Conservation (phyloP, 306 rosid species). For the Psophocarpus tetragonolobus region DNA sequence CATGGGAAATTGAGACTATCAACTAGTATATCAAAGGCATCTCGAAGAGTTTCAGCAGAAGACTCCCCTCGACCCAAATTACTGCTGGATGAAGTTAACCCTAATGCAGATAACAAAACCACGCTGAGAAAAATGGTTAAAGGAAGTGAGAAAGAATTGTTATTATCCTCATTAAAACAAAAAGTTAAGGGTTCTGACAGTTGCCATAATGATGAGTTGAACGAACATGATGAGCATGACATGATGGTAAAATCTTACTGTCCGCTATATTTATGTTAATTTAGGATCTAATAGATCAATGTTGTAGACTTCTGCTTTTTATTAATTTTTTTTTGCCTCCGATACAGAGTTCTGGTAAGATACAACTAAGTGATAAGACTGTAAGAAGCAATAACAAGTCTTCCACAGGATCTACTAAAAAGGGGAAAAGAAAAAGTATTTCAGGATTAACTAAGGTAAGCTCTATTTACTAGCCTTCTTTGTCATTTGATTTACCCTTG, state of each 20-base stretch:
- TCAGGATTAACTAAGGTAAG: constrained; percentile 75
- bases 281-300: constrained; percentile 17
- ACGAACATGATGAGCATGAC: constrained; percentile 56
- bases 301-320: constrained; percentile 26
- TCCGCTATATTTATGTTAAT: constrained; percentile 25
- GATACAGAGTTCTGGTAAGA: constrained; percentile 60
- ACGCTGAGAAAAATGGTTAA: constrained; percentile 49
- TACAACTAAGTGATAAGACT: constrained; percentile 46
- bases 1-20: constrained; percentile 51
- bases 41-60: constrained; percentile 44
- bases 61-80: constrained; percentile 39
- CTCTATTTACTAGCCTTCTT: constrained; percentile 25
- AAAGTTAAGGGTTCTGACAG: constrained; percentile 52
- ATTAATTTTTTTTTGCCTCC: neutral
- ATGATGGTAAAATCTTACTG: constrained; percentile 47
- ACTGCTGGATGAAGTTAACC: constrained; percentile 36
- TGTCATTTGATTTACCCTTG: constrained; percentile 3
- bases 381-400: constrained; percentile 48
- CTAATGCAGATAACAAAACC: constrained; percentile 44
- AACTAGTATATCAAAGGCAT: constrained; percentile 49
- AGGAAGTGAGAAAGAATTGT: constrained; percentile 49
- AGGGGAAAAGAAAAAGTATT: constrained; percentile 66
- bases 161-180: constrained; percentile 57
- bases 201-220: constrained; percentile 43
- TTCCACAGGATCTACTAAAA: constrained; percentile 53